Conservation (phyloP, 257 asterid species). For the Forsythia suspensa region DNA sequence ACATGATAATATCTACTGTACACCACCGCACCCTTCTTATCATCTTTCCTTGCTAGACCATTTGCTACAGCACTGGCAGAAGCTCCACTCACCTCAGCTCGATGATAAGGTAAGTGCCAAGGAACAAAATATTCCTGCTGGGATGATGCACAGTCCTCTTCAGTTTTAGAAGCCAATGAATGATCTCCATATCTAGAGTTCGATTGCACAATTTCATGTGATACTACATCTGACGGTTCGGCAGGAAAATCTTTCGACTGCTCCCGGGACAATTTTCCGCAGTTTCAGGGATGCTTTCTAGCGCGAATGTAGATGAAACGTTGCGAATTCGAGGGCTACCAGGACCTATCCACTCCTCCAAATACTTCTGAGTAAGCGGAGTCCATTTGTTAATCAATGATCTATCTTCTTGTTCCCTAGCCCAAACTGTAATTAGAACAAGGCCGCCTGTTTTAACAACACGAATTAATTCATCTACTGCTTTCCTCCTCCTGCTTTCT, state of each 20-base stretch:
- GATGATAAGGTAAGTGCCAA: slow-evolving; percentile 98
- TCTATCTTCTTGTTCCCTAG: slow-evolving; percentile 88
- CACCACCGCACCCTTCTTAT: slow-evolving; percentile 89
- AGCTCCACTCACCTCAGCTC: slow-evolving; percentile 91
- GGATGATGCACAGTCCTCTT: slow-evolving; percentile 20
- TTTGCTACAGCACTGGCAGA: slow-evolving; percentile 77
- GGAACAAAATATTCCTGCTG: slow-evolving; percentile 97
- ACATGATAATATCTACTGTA: slow-evolving; percentile 95
- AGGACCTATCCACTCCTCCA: slow-evolving; percentile 91
- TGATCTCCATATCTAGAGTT: slow-evolving; percentile 18
- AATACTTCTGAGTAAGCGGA: slow-evolving; percentile 71
- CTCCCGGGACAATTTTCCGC: slow-evolving; percentile 51
- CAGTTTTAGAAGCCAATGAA: slow-evolving; percentile 26
- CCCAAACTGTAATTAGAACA: slow-evolving; percentile 95
- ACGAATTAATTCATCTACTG: slow-evolving; percentile 85
- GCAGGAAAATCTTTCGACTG: slow-evolving; percentile 9
- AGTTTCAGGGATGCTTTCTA: slow-evolving; percentile 78
- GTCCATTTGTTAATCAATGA: slow-evolving; percentile 87
- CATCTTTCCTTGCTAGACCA: slow-evolving; percentile 94
- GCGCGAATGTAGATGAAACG: slow-evolving; percentile 46
- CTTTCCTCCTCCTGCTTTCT: slow-evolving; percentile 77
- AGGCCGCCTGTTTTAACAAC: slow-evolving; percentile 76
- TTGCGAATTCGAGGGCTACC: slow-evolving; percentile 70
- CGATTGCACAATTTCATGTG: slow-evolving; percentile 21
- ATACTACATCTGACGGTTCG: slow-evolving; percentile 23